Evolutionary conservation across 2,329 filamentous ascomycete species (phyloP).

Genomic region (Curvularia sp.): DNA sequence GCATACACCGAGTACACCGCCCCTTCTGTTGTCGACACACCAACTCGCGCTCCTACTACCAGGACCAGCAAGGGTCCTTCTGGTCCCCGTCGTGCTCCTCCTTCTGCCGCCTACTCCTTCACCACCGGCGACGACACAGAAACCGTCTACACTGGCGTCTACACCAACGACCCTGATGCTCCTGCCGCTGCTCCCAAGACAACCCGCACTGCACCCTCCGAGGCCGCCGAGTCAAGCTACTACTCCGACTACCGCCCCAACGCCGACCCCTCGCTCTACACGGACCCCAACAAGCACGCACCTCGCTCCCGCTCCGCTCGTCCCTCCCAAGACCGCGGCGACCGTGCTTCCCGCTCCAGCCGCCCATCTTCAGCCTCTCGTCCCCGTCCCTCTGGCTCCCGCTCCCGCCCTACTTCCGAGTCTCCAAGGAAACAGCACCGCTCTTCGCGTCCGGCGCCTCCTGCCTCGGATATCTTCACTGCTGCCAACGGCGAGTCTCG

Average conservation of each 20-base stretch:
- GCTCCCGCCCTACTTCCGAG: constrained; percentile 43
- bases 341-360: constrained; percentile 22
- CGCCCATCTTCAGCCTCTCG: constrained; percentile 19
- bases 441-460: constrained; percentile 34
- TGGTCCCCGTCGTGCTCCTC: constrained; percentile 43
- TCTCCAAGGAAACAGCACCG: constrained; percentile 46
- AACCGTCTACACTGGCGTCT: constrained; percentile 52
- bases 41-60: constrained; percentile 25
- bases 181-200: constrained; percentile 21
- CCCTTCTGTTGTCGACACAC: constrained; percentile 30
- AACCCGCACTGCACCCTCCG: constrained; percentile 28
- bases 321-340: constrained; percentile 20
- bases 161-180: constrained; percentile 48
- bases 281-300: constrained; percentile 29
- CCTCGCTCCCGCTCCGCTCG: constrained; percentile 30
- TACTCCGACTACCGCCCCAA: constrained; percentile 53
- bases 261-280: constrained; percentile 40
- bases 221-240: constrained; percentile 46
- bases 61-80: constrained; percentile 24
- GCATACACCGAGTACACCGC: constrained; percentile 40
- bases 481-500: constrained; percentile 51
- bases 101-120: constrained; percentile 57
- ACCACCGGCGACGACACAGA: constrained; percentile 53
- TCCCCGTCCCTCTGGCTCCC: constrained; percentile 34
- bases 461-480: constrained; percentile 46